Evolutionary conservation across 352 stramenopile genomes (phyloP), one percentile per base, ranked within the genome.

Genomic region (Plasmopara viticola): DNA sequence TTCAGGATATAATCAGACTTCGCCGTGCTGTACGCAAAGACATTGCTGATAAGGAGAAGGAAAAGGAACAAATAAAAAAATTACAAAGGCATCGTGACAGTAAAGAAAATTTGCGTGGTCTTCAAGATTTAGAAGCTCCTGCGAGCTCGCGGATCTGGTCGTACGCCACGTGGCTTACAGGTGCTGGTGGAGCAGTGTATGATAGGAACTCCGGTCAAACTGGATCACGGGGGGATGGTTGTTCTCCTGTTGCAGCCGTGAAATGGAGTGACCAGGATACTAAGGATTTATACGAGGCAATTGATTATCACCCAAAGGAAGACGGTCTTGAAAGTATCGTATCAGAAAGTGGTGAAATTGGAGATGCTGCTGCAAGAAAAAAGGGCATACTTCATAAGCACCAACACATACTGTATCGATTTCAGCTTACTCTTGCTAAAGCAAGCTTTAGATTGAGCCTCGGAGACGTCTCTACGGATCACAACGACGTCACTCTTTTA

Each of bases 201-300:
- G 15, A 37, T 58, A 35, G 10, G 6, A 35, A 8, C 10, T 35
- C 10, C 31, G 58, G 46, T 8, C 43, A 50, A 39, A 39, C 10
- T 28, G 15, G 29, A 34, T 59, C 44, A 25, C 33, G 41, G 3
- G 49, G 29, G 44, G 44, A 45, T 41, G 60, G 56, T 44, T 46
- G 51, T 6, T 15, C 72, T 7, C 44, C 57, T 33, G 58, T 67
- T 30, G 67, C 78, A 40, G 78, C 89, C 33, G 68, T 90, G 4
- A 72, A 79, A 51, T 92, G 81, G 81, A 92, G 77, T 52, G 79
- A 94, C n/a, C 71, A 90, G 56, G 84, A 94, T 45, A 88, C 75
- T 6, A 84, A 88, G 45, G 68, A 81, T 31, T 52, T 94, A 3
- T 94, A 87, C 33, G 74, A 84, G 15, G 81, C 81, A 7, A 94